Conservation (phyloP, 345 rosid genomes). For the Lumnitzera littorea region DNA sequence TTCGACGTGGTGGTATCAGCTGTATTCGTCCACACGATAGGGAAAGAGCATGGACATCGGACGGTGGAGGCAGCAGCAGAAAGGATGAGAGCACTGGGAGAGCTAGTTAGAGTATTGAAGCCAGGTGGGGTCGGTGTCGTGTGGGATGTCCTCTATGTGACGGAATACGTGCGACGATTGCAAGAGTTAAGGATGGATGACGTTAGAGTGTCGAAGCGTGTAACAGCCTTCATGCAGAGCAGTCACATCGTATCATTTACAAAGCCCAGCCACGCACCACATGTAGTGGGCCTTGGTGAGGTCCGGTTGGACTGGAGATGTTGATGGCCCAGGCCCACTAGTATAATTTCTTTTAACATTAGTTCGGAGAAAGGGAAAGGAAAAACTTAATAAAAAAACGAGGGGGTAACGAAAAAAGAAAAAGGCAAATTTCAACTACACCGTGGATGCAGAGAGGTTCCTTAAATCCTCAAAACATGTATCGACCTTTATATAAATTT, state of each 20-base stretch:
- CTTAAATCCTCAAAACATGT: too few relatives aligned
- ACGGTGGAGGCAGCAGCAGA: constrained; percentile 93
- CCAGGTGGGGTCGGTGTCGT: constrained; percentile 73
- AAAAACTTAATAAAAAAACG: too few relatives aligned
- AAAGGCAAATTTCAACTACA: too few relatives aligned
- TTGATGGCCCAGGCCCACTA: constrained; percentile 15
- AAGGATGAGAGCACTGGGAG: constrained; percentile 76
- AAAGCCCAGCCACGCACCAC: constrained; percentile 51
- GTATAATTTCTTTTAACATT: too few relatives aligned
- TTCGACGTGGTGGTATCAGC: constrained; percentile 95
- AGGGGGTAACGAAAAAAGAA: too few relatives aligned
- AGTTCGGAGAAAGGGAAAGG: too few relatives aligned
- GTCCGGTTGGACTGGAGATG: constrained; percentile 74
- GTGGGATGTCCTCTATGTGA: constrained; percentile 82
- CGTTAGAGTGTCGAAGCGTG: constrained; percentile 65
- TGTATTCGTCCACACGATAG: constrained; percentile 69
- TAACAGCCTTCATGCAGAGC: constrained; percentile 89
- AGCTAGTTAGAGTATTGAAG: constrained; percentile 81
- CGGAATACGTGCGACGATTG: constrained; percentile 70
- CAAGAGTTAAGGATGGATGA: constrained; percentile 92
- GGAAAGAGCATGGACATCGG: constrained; percentile 76
- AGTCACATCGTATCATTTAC: constrained; percentile 82
- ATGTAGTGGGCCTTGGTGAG: constrained; percentile 42
- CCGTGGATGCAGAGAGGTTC: too few relatives aligned
- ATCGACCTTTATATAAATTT: too few relatives aligned